These are phyloP conservation scores for Parachaetomium inaequale DNA, from an alignment of 495 filamentous ascomycete genomes.

Conservation along the genomic window DNA sequence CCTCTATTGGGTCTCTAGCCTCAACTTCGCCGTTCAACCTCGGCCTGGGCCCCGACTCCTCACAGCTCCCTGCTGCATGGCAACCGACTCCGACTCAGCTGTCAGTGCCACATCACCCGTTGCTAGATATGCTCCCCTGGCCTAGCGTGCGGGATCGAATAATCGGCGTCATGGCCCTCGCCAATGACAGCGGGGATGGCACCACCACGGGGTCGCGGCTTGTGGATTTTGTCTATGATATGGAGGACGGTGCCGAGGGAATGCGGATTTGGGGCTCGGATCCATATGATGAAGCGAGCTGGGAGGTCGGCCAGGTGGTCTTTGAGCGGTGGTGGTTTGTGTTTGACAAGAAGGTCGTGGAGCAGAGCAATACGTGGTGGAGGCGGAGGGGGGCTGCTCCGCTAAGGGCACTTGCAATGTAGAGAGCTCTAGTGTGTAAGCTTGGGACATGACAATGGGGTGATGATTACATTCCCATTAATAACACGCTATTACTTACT, in stretches of 20 bases:
- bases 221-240: slow-evolving; percentile 42
- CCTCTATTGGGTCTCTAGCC: slow-evolving; percentile 22
- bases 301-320: slow-evolving; percentile 49
- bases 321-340: slow-evolving; percentile 53
- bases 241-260: slow-evolving; percentile 49
- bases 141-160: slow-evolving; percentile 44
- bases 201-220: slow-evolving; percentile 18
- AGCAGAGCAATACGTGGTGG: slow-evolving; percentile 42
- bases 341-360: slow-evolving; percentile 43
- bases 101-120: slow-evolving; percentile 45
- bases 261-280: slow-evolving; percentile 34
- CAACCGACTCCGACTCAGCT: slow-evolving; percentile 29
- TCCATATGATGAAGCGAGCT: slow-evolving; percentile 37
- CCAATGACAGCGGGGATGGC: slow-evolving; percentile 29
- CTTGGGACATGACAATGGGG: no score
- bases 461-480: no score
- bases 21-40: slow-evolving; percentile 21
- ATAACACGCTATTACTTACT: no score
- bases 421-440: no score
- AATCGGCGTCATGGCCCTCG: slow-evolving; percentile 42
- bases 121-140: slow-evolving; percentile 51
- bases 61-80: slow-evolving; percentile 26
- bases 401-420: not conserved
- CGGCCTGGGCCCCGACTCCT: slow-evolving; percentile 12
- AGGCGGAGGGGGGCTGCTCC: slow-evolving; percentile 23